Conservation (phyloP, 352 stramenopile species). For the Aphanomyces cochlioides region DNA sequence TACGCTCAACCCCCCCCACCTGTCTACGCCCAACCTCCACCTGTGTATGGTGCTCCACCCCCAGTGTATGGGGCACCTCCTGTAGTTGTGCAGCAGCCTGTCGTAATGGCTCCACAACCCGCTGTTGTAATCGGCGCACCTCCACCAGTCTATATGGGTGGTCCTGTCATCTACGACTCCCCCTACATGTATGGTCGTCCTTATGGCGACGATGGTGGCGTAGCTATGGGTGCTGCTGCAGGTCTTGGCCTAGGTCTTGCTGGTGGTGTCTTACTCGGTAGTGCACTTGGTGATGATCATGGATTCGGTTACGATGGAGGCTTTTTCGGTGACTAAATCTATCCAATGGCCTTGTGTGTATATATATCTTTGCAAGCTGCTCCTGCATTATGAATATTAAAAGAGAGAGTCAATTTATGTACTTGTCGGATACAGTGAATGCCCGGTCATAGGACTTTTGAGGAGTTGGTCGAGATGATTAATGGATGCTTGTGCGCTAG, state of each 20-base stretch:
- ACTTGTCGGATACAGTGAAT: not conserved
- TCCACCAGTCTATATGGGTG: slow-evolving; percentile 31
- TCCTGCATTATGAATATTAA: not conserved
- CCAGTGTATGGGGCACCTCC: slow-evolving; percentile 26
- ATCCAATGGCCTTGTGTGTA: too few species aligned
- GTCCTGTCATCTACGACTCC: slow-evolving; percentile 18
- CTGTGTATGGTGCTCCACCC: slow-evolving; percentile 25
- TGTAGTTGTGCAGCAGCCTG: not conserved
- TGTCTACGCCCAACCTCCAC: slow-evolving; percentile 21
- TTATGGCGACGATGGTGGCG: slow-evolving; percentile 5
- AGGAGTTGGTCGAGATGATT: not conserved
- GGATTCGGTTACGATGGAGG: not conserved
- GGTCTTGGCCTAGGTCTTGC: slow-evolving; percentile 70
- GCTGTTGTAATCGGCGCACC: slow-evolving; percentile 35
- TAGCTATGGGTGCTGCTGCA: slow-evolving; percentile 38
- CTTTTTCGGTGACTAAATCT: not conserved
- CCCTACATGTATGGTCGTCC: slow-evolving; percentile 22
- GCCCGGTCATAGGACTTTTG: not conserved
- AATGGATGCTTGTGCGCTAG: not conserved
- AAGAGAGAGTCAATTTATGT: not conserved
- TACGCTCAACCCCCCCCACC: slow-evolving; percentile 22
- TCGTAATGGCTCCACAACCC: slow-evolving; percentile 12
- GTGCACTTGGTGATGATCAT: slow-evolving; percentile 32
- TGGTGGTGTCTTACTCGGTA: slow-evolving; percentile 66
- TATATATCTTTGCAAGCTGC: not conserved